Conservation (phyloP, 805 yeast genomes). For the Candida glaebosa region DNA sequence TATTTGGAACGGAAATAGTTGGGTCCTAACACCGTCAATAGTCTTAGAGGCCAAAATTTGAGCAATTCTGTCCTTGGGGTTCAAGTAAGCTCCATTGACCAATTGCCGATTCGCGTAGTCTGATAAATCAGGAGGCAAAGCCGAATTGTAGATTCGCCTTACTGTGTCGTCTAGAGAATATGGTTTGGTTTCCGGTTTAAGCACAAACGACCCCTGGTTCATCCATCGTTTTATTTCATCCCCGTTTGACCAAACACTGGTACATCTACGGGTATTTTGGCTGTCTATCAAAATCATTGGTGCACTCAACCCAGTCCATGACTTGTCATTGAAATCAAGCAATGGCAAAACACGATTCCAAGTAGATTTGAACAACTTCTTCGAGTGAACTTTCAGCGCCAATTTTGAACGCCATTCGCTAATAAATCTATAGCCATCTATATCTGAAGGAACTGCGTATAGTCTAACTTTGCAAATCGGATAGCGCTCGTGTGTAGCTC, state of each 20-base stretch:
- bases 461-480: slow-evolving; percentile 36
- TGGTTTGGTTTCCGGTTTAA: background rate
- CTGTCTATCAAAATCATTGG: background rate
- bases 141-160: slow-evolving; percentile 30
- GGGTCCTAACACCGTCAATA: slow-evolving; percentile 45
- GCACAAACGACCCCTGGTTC: background rate
- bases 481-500: slow-evolving; percentile 12
- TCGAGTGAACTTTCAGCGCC: slow-evolving; percentile 25
- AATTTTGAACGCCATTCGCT: slow-evolving; percentile 31
- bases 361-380: slow-evolving; percentile 21
- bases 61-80: slow-evolving; percentile 17
- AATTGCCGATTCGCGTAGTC: slow-evolving; percentile 10
- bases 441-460: slow-evolving; percentile 47
- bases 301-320: background rate
- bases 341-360: slow-evolving; percentile 36
- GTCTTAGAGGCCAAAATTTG: slow-evolving; percentile 10
- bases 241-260: background rate
- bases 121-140: slow-evolving; percentile 27
- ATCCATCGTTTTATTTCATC: slow-evolving; percentile 5
- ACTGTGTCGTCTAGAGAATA: slow-evolving; percentile 13
- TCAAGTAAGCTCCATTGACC: slow-evolving; percentile 6
- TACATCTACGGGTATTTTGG: background rate
- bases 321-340: slow-evolving; percentile 36
- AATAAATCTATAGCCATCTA: slow-evolving; percentile 28
- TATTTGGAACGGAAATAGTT: slow-evolving; percentile 56